Conservation (phyloP, 2,329 filamentous ascomycete species). For the Fusarium aywerte region DNA sequence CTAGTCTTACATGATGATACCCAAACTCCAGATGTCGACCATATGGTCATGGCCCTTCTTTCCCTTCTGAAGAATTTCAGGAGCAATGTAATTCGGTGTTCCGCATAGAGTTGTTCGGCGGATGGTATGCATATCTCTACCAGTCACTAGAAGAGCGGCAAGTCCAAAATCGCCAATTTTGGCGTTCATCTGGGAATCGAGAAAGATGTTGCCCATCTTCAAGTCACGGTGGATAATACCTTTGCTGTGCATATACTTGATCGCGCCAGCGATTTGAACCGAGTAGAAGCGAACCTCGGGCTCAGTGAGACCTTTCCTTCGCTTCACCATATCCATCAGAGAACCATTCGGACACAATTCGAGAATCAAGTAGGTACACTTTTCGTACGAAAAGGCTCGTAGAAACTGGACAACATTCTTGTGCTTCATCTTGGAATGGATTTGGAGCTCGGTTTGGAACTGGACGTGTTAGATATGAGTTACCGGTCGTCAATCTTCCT, state of each 20-base stretch:
- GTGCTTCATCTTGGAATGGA: slow-evolving; percentile 97
- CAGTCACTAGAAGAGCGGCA: slow-evolving; percentile 89
- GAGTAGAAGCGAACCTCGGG: slow-evolving; percentile 95
- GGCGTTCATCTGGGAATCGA: slow-evolving; percentile 94
- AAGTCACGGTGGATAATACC: slow-evolving; percentile 97
- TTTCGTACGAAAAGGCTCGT: slow-evolving; percentile 89
- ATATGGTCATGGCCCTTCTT: slow-evolving; percentile 97
- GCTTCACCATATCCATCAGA: slow-evolving; percentile 97
- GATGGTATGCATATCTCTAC: slow-evolving; percentile 85
- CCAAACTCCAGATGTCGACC: slow-evolving; percentile 98
- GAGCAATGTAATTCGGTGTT: slow-evolving; percentile 97
- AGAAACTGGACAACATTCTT: slow-evolving; percentile 96
- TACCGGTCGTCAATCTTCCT: not conserved
- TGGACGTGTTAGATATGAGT: slow-evolving; percentile 47
- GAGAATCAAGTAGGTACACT: slow-evolving; percentile 91
- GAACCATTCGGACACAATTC: slow-evolving; percentile 96
- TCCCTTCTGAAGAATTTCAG: slow-evolving; percentile 93
- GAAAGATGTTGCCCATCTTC: slow-evolving; percentile 98
- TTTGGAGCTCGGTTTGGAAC: slow-evolving; percentile 89
- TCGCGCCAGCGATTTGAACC: slow-evolving; percentile 93
- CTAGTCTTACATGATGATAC: slow-evolving; percentile 86
- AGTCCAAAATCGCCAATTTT: slow-evolving; percentile 98
- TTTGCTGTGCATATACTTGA: slow-evolving; percentile 97
- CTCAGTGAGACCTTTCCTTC: slow-evolving; percentile 87
- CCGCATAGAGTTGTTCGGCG: slow-evolving; percentile 94